Percentiles rank a stretch among this genome's conserved stretches.
Evolutionary conservation across 495 filamentous ascomycete species (phyloP).

Genomic region (Filosporella fistucella): DNA sequence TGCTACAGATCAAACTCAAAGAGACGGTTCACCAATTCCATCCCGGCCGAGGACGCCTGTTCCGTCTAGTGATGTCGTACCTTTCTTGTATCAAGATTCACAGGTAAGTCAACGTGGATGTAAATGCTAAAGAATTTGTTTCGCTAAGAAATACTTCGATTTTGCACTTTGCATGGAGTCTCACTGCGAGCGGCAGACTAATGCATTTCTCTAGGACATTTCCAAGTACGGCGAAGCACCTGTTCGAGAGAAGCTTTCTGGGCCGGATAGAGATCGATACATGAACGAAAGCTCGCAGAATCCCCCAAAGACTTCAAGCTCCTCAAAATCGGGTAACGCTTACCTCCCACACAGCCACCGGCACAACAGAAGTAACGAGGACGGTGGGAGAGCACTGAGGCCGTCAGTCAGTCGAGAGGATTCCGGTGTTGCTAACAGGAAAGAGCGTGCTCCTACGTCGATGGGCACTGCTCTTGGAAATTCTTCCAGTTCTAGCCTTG

Average conservation of each 20-base stretch:
- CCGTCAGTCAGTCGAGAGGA: conserved; percentile 70
- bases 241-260: conserved; percentile 66
- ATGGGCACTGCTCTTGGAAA: conserved; percentile 33
- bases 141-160: too few species aligned
- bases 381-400: conserved; percentile 52
- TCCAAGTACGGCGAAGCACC: conserved; percentile 79
- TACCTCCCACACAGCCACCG: conserved; percentile 51
- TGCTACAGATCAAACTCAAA: conserved; percentile 47
- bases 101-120: conserved; percentile 33
- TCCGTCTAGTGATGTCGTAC: conserved; percentile 89
- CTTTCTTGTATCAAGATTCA: conserved; percentile 90
- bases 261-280: conserved; percentile 64
- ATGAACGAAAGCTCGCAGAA: conserved; percentile 37
- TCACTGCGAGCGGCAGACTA: too few species aligned
- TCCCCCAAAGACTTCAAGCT: conserved; percentile 45
- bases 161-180: not conserved
- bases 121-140: not conserved
- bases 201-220: conserved; percentile 55
- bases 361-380: conserved; percentile 73
- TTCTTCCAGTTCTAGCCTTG: conserved; percentile 18
- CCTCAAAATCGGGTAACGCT: conserved; percentile 38
- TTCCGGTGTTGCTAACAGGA: conserved; percentile 33
- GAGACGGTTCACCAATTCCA: conserved; percentile 60
- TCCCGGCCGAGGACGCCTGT: conserved; percentile 78
- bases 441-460: conserved; percentile 65